Conservation (phyloP, 108 stramenopile species). For the Fragilaria radians region DNA sequence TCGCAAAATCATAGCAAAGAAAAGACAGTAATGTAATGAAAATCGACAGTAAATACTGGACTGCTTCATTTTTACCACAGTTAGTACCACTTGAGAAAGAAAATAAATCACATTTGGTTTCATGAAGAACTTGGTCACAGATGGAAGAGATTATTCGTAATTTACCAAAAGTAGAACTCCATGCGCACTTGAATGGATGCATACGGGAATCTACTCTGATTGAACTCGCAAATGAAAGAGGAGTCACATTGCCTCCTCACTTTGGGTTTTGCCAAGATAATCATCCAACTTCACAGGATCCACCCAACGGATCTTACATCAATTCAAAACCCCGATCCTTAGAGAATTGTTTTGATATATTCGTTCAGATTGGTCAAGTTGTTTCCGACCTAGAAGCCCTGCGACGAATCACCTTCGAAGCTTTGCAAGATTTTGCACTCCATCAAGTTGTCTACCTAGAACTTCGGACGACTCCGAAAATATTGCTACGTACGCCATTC, state of each 20-base stretch:
- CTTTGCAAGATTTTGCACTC: constrained; percentile 62
- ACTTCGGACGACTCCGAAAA: constrained; percentile 79
- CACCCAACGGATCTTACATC: not conserved
- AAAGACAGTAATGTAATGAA: no score
- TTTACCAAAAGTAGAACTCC: constrained; percentile 76
- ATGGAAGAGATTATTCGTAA: no score
- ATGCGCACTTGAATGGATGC: constrained; percentile 89
- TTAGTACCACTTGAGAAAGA: not conserved
- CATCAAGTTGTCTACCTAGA: constrained; percentile 77
- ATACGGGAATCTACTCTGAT: constrained; percentile 71
- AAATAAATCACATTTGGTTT: no score
- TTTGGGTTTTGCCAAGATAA: constrained; percentile 17
- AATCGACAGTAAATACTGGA: not conserved
- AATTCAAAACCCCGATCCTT: constrained; percentile 38
- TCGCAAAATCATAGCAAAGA: no score
- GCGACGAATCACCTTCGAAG: constrained; percentile 55
- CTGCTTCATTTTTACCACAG: not conserved
- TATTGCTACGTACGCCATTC: constrained; percentile 10
- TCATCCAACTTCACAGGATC: constrained; percentile 1
- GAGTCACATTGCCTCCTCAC: constrained; percentile 27
- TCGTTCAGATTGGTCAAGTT: constrained; percentile 58
- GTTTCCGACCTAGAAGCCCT: constrained; percentile 53
- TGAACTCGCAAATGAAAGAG: constrained; percentile 49
- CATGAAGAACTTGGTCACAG: no score
- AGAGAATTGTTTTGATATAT: constrained; percentile 78